Conservation (phyloP, 1,139 yeast species). For the Saccharomyces hybrid region DNA sequence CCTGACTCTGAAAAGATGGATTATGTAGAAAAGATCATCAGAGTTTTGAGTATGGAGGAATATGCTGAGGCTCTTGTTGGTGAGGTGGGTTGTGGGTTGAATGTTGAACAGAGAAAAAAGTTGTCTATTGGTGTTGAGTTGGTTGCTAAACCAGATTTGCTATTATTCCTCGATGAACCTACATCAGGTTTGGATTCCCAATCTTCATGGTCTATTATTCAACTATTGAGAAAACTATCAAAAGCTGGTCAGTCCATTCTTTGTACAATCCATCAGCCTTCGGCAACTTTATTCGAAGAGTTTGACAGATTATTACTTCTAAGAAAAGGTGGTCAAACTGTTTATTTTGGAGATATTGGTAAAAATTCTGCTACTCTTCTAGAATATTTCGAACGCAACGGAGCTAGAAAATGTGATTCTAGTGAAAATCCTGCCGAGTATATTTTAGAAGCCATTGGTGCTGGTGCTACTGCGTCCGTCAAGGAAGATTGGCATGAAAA, state of each 20-base stretch:
- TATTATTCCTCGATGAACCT: slow-evolving; percentile 41
- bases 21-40: slow-evolving; percentile 42
- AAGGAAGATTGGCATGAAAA: slow-evolving; percentile 41
- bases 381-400: slow-evolving; percentile 45
- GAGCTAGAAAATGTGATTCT: slow-evolving; percentile 44
- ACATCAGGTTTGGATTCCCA: slow-evolving; percentile 44
- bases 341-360: slow-evolving; percentile 55
- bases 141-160: slow-evolving; percentile 40
- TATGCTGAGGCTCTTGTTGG: slow-evolving; percentile 48
- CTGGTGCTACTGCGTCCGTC: slow-evolving; percentile 46
- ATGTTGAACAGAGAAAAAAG: slow-evolving; percentile 51
- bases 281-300: slow-evolving; percentile 46
- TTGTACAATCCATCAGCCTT: slow-evolving; percentile 35
- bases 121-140: slow-evolving; percentile 46
- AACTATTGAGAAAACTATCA: slow-evolving; percentile 36
- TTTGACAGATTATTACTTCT: slow-evolving; percentile 41
- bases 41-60: slow-evolving; percentile 39
- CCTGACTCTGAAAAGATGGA: slow-evolving; percentile 39
- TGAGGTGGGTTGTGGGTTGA: slow-evolving; percentile 42
- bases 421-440: slow-evolving; percentile 53
- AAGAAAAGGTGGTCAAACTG: slow-evolving; percentile 49
- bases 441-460: slow-evolving; percentile 53
- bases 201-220: slow-evolving; percentile 41
- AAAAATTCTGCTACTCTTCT: slow-evolving; percentile 40
- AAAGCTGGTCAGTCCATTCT: slow-evolving; percentile 42